These are phyloP conservation scores for Cucumis melo DNA, from an alignment of 306 rosid genomes.

Conservation along the genomic window DNA sequence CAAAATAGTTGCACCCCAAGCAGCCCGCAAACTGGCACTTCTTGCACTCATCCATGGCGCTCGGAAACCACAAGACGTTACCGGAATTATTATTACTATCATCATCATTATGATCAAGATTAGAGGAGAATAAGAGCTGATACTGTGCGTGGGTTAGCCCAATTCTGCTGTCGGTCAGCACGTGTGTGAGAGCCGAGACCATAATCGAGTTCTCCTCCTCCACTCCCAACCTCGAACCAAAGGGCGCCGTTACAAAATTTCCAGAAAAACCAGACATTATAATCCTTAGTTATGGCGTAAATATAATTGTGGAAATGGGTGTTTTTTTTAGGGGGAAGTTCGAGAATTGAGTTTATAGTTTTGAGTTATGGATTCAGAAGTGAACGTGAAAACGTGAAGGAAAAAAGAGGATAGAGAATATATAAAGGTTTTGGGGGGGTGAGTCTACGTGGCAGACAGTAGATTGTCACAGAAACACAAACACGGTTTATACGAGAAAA, in stretches of 20 bases:
- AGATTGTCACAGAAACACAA: too few species aligned
- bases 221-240: neutral
- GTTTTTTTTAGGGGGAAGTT: too few species aligned
- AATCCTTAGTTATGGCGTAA: too few species aligned
- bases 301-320: too few species aligned
- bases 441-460: too few species aligned
- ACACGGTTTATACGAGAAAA: too few species aligned
- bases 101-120: neutral
- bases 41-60: constrained; percentile 13
- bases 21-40: constrained; percentile 25
- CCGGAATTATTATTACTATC: too few species aligned
- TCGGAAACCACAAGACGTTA: neutral
- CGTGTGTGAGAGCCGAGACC: constrained; percentile 36
- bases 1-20: constrained; percentile 28
- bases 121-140: neutral
- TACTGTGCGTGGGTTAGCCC: neutral
- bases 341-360: too few species aligned
- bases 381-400: too few species aligned
- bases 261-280: neutral
- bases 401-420: too few species aligned
- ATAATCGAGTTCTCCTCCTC: constrained; percentile 40
- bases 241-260: neutral
- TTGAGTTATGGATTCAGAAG: too few species aligned
- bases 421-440: too few species aligned
- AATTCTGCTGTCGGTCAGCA: constrained; percentile 14